A percentile compares a stretch with the other conserved stretches of the same genome.
These are phyloP conservation scores for Coniochaeta prunicola DNA, from an alignment of 2,329 filamentous ascomycete genomes.

Conservation along the genomic window DNA sequence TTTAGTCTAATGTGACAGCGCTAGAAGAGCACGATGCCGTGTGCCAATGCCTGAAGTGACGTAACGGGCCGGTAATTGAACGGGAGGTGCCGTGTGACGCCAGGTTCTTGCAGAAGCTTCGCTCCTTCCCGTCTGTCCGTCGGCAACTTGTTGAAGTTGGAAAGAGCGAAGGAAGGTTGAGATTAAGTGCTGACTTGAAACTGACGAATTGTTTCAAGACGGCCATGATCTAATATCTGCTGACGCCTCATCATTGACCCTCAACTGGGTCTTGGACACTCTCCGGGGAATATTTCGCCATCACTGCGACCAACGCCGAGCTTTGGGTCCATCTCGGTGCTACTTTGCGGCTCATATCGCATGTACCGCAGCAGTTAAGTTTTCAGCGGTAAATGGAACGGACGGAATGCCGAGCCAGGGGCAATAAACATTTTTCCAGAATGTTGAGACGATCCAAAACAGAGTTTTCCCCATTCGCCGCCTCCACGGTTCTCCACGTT, in stretches of 20 bases:
- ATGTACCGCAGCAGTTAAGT: too few relatives aligned
- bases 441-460: neutral
- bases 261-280: too few relatives aligned
- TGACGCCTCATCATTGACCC: neutral
- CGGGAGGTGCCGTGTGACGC: neutral
- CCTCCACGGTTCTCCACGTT: neutral
- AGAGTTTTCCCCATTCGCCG: neutral
- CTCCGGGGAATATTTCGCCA: neutral
- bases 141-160: neutral
- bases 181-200: neutral
- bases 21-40: neutral
- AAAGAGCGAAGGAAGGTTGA: neutral
- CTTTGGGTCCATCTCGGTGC: neutral
- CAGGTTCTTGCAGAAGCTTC: neutral
- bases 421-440: neutral
- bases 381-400: neutral
- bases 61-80: neutral
- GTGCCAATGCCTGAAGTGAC: neutral
- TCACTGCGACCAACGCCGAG: neutral
- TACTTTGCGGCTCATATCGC: neutral
- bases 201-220: neutral
- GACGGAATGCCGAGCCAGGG: neutral
- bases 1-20: too few relatives aligned
- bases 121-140: neutral
- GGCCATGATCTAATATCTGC: neutral